These are phyloP conservation scores for Debaryomyces udenii DNA, from an alignment of 1,139 yeast genomes.

Conservation along the genomic window DNA sequence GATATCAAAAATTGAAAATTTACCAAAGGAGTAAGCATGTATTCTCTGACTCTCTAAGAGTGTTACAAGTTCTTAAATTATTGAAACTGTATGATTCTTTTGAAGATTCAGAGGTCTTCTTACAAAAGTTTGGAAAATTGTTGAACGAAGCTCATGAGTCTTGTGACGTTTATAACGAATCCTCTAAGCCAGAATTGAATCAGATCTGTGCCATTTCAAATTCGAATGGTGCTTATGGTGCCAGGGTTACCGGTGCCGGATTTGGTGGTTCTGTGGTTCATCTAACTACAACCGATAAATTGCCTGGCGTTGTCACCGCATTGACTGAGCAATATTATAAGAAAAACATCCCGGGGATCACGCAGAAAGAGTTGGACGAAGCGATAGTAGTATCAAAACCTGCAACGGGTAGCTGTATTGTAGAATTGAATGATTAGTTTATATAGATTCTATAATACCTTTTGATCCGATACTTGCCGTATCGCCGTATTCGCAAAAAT, in stretches of 20 bases:
- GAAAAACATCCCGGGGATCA: slow-evolving; percentile 49
- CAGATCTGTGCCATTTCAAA: slow-evolving; percentile 56
- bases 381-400: slow-evolving; percentile 64
- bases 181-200: slow-evolving; percentile 59
- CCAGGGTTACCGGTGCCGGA: slow-evolving; percentile 81
- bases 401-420: slow-evolving; percentile 58
- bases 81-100: slow-evolving; percentile 25
- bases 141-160: slow-evolving; percentile 66
- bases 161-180: slow-evolving; percentile 50
- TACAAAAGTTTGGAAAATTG: slow-evolving; percentile 50
- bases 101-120: slow-evolving; percentile 31
- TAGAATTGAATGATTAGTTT: slow-evolving; percentile 16
- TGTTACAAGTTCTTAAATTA: slow-evolving; percentile 51
- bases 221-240: slow-evolving; percentile 61
- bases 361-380: slow-evolving; percentile 45
- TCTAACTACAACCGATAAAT: slow-evolving; percentile 52
- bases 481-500: slow-evolving; percentile 4
- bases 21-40: slow-evolving; percentile 67
- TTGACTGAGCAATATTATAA: slow-evolving; percentile 54
- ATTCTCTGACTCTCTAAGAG: slow-evolving; percentile 64
- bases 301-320: slow-evolving; percentile 48
- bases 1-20: slow-evolving; percentile 56
- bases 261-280: slow-evolving; percentile 79
- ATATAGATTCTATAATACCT: background rate
- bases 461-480: background rate